Percentiles rank a stretch among this genome's conserved stretches.
phyloP scores from a whole-genome alignment of 352 stramenopile species.

The Pythium dissimile region DNA sequence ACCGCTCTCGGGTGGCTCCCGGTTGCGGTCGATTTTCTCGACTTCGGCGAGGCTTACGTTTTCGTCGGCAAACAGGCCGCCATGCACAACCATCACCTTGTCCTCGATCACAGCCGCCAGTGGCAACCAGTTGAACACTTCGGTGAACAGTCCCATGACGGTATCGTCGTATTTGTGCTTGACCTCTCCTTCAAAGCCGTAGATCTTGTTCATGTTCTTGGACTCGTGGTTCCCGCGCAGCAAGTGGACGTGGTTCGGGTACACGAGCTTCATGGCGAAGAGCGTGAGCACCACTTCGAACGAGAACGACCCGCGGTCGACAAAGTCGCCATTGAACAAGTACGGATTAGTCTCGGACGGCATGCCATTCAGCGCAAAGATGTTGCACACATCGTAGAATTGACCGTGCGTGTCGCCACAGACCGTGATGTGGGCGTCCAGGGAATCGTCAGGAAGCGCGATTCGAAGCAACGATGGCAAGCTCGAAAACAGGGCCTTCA shows the following conservation, averaged over 20 bases:
- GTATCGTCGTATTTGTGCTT: constrained; percentile 99
- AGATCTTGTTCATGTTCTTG: constrained; percentile 99
- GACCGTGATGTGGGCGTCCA: constrained; percentile 90
- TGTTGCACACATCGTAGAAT: constrained; percentile 99
- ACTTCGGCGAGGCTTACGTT: constrained; percentile 94
- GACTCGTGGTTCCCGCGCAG: constrained; percentile 98
- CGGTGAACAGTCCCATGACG: constrained; percentile 99
- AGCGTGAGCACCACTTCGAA: constrained; percentile 98
- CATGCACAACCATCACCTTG: constrained; percentile 97
- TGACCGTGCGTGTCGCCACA: constrained; percentile 99
- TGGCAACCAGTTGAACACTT: constrained; percentile 97
- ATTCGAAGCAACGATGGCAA: constrained; percentile 91
- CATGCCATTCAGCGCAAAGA: constrained; percentile 98
- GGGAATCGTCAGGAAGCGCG: constrained; percentile 38
- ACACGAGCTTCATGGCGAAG: constrained; percentile 96
- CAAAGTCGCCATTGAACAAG: constrained; percentile 99
- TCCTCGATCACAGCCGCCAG: constrained; percentile 93
- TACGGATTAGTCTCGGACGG: constrained; percentile 96
- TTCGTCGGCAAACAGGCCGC: constrained; percentile 94
- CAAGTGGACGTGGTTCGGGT: constrained; percentile 92
- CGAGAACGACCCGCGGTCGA: constrained; percentile 98
- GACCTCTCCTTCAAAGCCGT: constrained; percentile 99
- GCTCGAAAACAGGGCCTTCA: constrained; percentile 89
- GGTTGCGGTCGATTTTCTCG: constrained; percentile 94
- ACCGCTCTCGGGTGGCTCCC: constrained; percentile 92